Percentiles rank a stretch among this genome's conserved stretches.
These are phyloP conservation scores for Ophiosphaerella narmari DNA, from an alignment of 2,329 filamentous ascomycete species.

Conservation along the genomic window DNA sequence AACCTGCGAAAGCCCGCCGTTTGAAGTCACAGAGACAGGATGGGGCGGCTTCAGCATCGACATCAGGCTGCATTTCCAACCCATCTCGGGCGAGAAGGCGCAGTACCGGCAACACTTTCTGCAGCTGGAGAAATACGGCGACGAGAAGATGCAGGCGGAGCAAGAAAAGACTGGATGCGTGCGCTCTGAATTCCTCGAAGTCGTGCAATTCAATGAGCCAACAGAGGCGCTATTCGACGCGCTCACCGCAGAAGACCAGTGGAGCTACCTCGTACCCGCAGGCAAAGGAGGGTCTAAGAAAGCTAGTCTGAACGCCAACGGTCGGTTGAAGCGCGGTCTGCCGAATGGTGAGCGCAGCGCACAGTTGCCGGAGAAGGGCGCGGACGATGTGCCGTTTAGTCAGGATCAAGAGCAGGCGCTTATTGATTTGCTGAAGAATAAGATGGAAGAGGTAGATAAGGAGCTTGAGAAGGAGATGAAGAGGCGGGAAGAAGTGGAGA, in stretches of 20 bases:
- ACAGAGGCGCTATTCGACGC: conserved; percentile 90
- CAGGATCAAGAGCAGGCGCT: conserved; percentile 43
- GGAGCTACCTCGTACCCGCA: conserved; percentile 50
- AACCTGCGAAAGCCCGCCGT: conserved; percentile 74
- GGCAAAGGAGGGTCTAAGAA: conserved; percentile 51
- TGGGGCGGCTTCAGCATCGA: conserved; percentile 99
- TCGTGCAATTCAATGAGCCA: conserved; percentile 96
- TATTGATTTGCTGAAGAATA: conserved; percentile 34
- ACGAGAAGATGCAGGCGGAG: conserved; percentile 68
- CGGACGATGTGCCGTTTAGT: conserved; percentile 40
- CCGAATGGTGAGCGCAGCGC: conserved; percentile 44
- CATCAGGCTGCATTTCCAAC: conserved; percentile 90
- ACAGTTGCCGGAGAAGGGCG: conserved; percentile 41
- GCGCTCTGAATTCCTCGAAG: conserved; percentile 82
- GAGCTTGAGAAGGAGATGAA: conserved; percentile 37
- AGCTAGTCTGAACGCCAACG: conserved; percentile 37
- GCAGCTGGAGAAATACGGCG: conserved; percentile 86
- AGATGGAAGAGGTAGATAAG: conserved; percentile 41
- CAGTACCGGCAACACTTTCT: conserved; percentile 95
- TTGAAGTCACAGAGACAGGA: conserved; percentile 87
- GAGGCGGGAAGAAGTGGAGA: conserved; percentile 37
- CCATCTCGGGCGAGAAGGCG: conserved; percentile 87
- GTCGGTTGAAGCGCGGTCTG: conserved; percentile 39
- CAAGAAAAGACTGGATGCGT: conserved; percentile 61
- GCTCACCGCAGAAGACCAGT: conserved; percentile 73